Base-by-base conservation (phyloP, 2,329 filamentous ascomycete species). In the Fusarium buxicola region DNA sequence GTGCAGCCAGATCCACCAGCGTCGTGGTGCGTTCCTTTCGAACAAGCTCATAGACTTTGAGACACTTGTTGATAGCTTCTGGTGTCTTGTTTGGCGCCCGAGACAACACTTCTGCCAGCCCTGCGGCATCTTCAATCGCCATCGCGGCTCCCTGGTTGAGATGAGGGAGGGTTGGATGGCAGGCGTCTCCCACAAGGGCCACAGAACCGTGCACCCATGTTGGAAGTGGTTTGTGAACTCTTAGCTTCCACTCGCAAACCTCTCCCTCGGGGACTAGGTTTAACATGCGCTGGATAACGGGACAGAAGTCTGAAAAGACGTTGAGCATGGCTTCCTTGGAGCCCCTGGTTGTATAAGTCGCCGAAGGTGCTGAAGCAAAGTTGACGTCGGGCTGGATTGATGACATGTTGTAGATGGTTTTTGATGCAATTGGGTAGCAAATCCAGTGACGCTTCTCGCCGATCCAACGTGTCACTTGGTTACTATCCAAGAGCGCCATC, bases 361-460 rank as follows among this genome's bases (percentile, higher is more conserved):
- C 81, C 28, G 80, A 82, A 8, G 84, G 82, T 3, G 86, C 84
- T 9, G 80, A 79, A 11, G 86, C 84, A 52, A 87, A 87, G 71
- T 87, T 84, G 62, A 75, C 77, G 68, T 89, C 87, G 3, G 86
- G 86, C 72, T 89, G 87, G 27, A 84, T 80, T 10, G 86, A 82
- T 11, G 86, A 87, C 30, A 89, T 76, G 74, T 89, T 89, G 77
- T 89, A 89, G 67, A 89, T 83, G 31, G 81, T 82, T 69, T 91
- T 86, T 70, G 82, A 84, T 60, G 85, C 82, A 38, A 94, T 88
- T 0, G 90, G 88, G 73, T 94, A 94, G 0, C 89, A 89, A 67
- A 94, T 91, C 73, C 92, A 90, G 75, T 94, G 91, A 2, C 89
- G 83, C 66, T 85, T 85, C 71, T 88, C 87, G 28, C 91, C 91